Percentiles rank a stretch among this genome's conserved stretches.
phyloP scores from a whole-genome alignment of 1,139 yeast species.

The Hemisphaericaspora lyxosophila region DNA sequence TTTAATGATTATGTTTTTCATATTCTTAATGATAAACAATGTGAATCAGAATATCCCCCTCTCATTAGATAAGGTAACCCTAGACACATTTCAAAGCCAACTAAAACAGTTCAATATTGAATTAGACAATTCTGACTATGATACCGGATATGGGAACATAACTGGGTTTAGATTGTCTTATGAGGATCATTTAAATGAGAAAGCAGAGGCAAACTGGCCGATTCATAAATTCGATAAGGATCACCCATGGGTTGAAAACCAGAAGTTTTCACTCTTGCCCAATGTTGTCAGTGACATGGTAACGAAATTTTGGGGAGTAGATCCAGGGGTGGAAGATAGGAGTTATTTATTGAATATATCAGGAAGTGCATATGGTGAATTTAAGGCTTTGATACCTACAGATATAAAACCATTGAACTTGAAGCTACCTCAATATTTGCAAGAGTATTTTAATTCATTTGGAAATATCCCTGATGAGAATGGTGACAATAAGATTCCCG shows the following conservation, averaged over 20 bases:
- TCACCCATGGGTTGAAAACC: conserved; percentile 53
- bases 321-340: conserved; percentile 18
- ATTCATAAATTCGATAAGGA: conserved; percentile 41
- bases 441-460: conserved; percentile 31
- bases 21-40: conserved; percentile 30
- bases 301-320: conserved; percentile 47
- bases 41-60: conserved; percentile 28
- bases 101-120: conserved; percentile 29
- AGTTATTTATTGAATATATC: conserved; percentile 52
- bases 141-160: conserved; percentile 63
- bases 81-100: conserved; percentile 31
- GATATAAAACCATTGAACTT: conserved; percentile 21
- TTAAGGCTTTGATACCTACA: conserved; percentile 19
- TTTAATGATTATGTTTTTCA: conserved; percentile 33
- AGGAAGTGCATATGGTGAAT: conserved; percentile 49
- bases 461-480: conserved; percentile 18
- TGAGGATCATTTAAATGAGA: conserved; percentile 48
- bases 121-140: conserved; percentile 44
- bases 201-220: conserved; percentile 56
- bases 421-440: conserved; percentile 44
- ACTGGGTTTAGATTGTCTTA: conserved; percentile 72
- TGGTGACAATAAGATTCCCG: conserved; percentile 6
- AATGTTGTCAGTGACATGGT: conserved; percentile 51
- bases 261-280: conserved; percentile 61
- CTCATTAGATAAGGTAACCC: conserved; percentile 21